Percentiles rank a stretch among this genome's conserved stretches.
phyloP scores from a whole-genome alignment of 2,329 filamentous ascomycete genomes.

The Colletotrichum gloeosporioides region DNA sequence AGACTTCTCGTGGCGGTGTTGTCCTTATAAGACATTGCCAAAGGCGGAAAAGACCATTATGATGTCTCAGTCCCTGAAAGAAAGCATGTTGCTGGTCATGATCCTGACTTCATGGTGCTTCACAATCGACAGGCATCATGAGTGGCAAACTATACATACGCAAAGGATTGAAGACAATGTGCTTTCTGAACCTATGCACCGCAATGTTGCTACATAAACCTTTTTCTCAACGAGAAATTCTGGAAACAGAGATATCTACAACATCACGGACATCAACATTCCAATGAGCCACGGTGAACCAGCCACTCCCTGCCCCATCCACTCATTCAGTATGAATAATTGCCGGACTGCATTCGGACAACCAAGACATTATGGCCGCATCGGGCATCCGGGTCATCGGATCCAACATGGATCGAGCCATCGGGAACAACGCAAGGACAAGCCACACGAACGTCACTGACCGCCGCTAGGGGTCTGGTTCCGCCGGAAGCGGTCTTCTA shows the following conservation, averaged over 20 bases:
- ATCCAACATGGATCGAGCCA: neutral
- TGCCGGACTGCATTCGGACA: neutral
- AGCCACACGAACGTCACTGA: neutral
- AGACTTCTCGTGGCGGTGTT: neutral
- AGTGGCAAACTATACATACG: neutral
- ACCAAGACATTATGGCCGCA: neutral
- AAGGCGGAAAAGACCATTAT: neutral
- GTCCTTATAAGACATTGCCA: neutral
- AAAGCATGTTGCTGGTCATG: neutral
- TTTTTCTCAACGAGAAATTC: rapidly evolving
- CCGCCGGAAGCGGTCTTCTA: neutral
- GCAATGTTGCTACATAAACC: neutral
- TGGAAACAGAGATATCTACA: neutral
- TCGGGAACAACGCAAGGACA: neutral
- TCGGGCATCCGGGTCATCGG: neutral
- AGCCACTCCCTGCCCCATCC: neutral
- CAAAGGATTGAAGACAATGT: neutral
- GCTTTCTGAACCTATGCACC: rapidly evolving
- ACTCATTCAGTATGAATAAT: neutral
- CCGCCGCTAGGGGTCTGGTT: neutral
- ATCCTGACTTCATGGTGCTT: neutral
- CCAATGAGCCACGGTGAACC: neutral
- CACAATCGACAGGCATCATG: neutral
- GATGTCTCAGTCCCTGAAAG: neutral
- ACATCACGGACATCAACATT: neutral